phyloP scores from a whole-genome alignment of 2,329 filamentous ascomycete genomes.

The Phialophora chinensis region DNA sequence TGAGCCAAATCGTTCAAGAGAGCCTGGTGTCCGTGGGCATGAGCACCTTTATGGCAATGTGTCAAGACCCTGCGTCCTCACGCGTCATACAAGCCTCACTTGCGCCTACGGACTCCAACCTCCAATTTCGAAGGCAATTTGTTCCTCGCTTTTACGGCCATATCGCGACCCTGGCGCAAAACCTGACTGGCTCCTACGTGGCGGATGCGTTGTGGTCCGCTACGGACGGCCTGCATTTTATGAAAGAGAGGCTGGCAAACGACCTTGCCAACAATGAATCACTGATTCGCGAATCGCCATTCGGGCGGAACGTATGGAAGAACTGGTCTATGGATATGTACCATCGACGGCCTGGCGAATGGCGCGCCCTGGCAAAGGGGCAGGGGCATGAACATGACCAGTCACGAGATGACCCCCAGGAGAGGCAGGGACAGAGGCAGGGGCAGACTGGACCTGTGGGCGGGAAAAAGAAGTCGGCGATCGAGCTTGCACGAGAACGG shows the following conservation, averaged over 20 bases:
- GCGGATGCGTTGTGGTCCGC: slow-evolving; percentile 70
- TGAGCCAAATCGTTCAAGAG: slow-evolving; percentile 74
- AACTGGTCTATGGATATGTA: slow-evolving; percentile 78
- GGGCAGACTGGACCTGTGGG: slow-evolving; percentile 34
- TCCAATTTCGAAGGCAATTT: slow-evolving; percentile 66
- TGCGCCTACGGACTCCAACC: slow-evolving; percentile 45
- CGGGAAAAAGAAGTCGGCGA: slow-evolving; percentile 52
- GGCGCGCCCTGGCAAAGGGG: slow-evolving; percentile 67
- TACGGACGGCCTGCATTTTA: slow-evolving; percentile 68
- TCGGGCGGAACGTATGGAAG: slow-evolving; percentile 72
- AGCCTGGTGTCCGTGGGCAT: slow-evolving; percentile 67
- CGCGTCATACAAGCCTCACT: slow-evolving; percentile 70
- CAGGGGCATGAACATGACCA: slow-evolving; percentile 43
- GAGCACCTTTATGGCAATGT: slow-evolving; percentile 67
- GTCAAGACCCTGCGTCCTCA: slow-evolving; percentile 65
- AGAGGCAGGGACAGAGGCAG: not conserved
- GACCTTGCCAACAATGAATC: slow-evolving; percentile 66
- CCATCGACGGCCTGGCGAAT: slow-evolving; percentile 66
- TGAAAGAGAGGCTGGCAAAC: slow-evolving; percentile 70
- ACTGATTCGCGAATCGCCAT: slow-evolving; percentile 66
- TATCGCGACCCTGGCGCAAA: slow-evolving; percentile 65
- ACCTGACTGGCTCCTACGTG: slow-evolving; percentile 69
- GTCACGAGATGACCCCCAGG: not conserved
- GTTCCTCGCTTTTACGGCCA: slow-evolving; percentile 67
- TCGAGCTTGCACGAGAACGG: slow-evolving; percentile 64